Evolutionary conservation across 2,329 filamentous ascomycete genomes (phyloP).

Genomic region (Colletotrichum aenigma): DNA sequence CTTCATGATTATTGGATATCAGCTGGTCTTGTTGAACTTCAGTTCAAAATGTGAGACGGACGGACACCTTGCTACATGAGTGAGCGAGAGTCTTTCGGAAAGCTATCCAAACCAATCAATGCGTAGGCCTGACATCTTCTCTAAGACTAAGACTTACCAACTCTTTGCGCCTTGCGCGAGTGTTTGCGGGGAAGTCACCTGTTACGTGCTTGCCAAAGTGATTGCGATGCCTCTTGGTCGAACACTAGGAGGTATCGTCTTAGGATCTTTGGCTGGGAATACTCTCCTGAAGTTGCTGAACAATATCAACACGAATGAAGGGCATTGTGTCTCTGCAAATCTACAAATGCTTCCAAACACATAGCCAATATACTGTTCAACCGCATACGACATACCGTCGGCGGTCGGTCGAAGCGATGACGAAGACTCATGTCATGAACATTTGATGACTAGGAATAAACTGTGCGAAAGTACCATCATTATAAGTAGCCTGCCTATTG

Average conservation of each 20-base stretch:
- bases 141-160: too few species aligned
- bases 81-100: rapidly evolving
- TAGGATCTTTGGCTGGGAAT: neutral
- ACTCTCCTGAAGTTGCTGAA: neutral
- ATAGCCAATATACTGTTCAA: neutral
- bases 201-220: too few species aligned
- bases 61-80: rapidly evolving
- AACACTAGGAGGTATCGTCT: rapidly evolving
- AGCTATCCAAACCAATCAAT: too few species aligned
- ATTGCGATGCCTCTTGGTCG: too few species aligned
- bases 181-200: too few species aligned
- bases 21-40: rapidly evolving
- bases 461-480: too few species aligned
- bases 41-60: neutral
- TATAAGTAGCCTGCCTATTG: too few species aligned
- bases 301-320: neutral
- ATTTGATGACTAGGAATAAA: too few species aligned
- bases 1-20: rapidly evolving
- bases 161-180: too few species aligned
- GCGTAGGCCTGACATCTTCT: too few species aligned
- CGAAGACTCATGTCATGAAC: too few species aligned
- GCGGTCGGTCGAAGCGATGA: neutral
- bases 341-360: neutral
- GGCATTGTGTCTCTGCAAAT: rapidly evolving
- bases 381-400: too few species aligned